Conservation (phyloP, 352 stramenopile genomes). For the Phytophthora citricola region DNA sequence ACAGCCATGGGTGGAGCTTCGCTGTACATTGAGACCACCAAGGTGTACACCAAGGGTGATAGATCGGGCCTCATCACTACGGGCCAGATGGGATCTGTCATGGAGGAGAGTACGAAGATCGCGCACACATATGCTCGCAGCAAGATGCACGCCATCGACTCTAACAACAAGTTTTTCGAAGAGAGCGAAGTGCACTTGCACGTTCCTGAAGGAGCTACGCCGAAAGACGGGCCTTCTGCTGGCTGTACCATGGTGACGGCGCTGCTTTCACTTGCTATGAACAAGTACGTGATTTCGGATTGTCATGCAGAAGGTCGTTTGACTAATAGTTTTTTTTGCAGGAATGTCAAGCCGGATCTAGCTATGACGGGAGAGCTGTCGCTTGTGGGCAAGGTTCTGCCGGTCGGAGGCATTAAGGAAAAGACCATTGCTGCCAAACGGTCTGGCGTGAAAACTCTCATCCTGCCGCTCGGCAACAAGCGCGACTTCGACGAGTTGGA, state of each 20-base stretch:
- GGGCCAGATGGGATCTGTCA: conserved; percentile 98
- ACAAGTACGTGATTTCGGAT: conserved; percentile 68
- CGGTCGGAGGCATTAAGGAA: conserved; percentile 99
- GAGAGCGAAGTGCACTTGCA: conserved; percentile 97
- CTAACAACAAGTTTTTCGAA: conserved; percentile 95
- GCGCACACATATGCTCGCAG: conserved; percentile 94
- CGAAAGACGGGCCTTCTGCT: conserved; percentile 98
- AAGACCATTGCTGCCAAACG: conserved; percentile 98
- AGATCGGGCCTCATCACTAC: conserved; percentile 84
- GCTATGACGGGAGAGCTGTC: conserved; percentile 98
- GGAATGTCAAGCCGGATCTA: conserved; percentile 94
- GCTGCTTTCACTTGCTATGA: conserved; percentile 95
- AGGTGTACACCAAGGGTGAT: conserved; percentile 73
- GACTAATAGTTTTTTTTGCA: conserved; percentile 32
- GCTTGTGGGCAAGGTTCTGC: conserved; percentile 98
- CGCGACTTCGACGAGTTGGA: conserved; percentile 97
- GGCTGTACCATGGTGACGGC: conserved; percentile 98
- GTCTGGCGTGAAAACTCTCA: conserved; percentile 94
- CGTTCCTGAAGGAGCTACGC: conserved; percentile 98
- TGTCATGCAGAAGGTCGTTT: conserved; percentile 2
- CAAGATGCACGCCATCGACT: conserved; percentile 71
- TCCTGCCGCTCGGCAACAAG: conserved; percentile 95
- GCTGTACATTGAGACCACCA: conserved; percentile 98
- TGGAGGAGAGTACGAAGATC: conserved; percentile 99
- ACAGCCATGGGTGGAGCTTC: conserved; percentile 98